These are phyloP conservation scores for Lanzia echinophila DNA, from an alignment of 2,329 filamentous ascomycete species.

Conservation along the genomic window DNA sequence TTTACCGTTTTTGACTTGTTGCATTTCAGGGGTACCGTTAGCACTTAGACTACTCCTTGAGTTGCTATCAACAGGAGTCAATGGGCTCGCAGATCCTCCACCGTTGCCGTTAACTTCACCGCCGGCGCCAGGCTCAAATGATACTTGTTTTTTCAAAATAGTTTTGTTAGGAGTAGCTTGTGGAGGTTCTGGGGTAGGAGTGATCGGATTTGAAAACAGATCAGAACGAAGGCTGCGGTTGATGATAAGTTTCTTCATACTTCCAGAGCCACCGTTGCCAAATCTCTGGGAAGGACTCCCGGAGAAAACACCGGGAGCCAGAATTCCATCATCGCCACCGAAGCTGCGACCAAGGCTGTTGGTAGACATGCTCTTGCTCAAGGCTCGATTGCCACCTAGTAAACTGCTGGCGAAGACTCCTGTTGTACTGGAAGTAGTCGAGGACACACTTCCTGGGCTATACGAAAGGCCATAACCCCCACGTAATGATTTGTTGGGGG, in stretches of 20 bases:
- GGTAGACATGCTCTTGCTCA: conserved; percentile 83
- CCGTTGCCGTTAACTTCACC: conserved; percentile 20
- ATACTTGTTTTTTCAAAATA: conserved; percentile 74
- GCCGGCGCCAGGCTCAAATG: conserved; percentile 61
- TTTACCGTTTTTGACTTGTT: conserved; percentile 58
- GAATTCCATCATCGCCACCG: conserved; percentile 76
- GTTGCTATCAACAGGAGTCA: not conserved
- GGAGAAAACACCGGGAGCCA: conserved; percentile 80
- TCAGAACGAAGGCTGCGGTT: conserved; percentile 78
- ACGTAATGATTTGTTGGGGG: conserved; percentile 63
- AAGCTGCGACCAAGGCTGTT: conserved; percentile 80
- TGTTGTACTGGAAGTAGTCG: conserved; percentile 62
- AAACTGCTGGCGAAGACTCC: conserved; percentile 61
- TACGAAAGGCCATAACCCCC: conserved; percentile 90
- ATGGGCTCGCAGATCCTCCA: not conserved
- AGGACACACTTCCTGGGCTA: conserved; percentile 63
- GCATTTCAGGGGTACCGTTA: conserved; percentile 56
- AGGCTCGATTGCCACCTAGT: conserved; percentile 52
- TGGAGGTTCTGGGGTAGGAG: conserved; percentile 20
- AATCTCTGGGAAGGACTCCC: conserved; percentile 58
- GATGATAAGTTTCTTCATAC: conserved; percentile 86
- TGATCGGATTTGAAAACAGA: conserved; percentile 53
- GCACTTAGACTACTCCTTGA: not conserved
- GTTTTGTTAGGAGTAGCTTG: conserved; percentile 41
- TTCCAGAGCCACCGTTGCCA: conserved; percentile 50